Evolutionary conservation across 2,329 filamentous ascomycete species (phyloP).

Genomic region (Coniochaeta sp.): DNA sequence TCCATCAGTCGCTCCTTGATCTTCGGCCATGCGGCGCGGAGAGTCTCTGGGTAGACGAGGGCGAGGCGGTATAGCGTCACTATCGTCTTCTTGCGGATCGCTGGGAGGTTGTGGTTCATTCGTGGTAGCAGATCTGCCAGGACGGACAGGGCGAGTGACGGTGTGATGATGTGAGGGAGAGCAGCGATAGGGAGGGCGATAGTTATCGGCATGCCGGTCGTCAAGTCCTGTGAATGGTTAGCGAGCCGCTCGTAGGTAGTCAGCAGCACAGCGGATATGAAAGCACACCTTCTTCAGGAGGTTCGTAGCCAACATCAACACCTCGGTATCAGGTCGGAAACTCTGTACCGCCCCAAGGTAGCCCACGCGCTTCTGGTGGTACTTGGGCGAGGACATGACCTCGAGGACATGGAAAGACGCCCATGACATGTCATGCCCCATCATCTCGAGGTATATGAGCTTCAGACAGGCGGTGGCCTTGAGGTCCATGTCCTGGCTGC

Average conservation of each 20-base stretch:
- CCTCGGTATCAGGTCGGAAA: conserved; percentile 91
- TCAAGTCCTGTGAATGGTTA: conserved; percentile 55
- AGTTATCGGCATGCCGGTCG: conserved; percentile 62
- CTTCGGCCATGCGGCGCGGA: conserved; percentile 91
- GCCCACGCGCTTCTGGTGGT: conserved; percentile 89
- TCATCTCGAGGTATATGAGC: conserved; percentile 97
- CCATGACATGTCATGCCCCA: conserved; percentile 99
- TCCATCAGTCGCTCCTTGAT: conserved; percentile 93
- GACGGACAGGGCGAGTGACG: conserved; percentile 83
- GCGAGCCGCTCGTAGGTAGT: not conserved
- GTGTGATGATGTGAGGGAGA: conserved; percentile 90
- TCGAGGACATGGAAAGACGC: conserved; percentile 96
- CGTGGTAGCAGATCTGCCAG: conserved; percentile 81
- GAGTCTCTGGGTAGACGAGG: conserved; percentile 90
- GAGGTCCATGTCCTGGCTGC: conserved; percentile 90
- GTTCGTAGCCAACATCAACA: conserved; percentile 96
- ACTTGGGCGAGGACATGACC: conserved; percentile 96
- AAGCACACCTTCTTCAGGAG: conserved; percentile 69
- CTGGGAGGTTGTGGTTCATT: conserved; percentile 78
- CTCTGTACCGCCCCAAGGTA: conserved; percentile 95
- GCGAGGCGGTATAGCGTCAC: conserved; percentile 91
- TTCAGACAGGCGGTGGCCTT: conserved; percentile 96
- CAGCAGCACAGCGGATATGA: not conserved
- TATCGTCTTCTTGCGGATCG: conserved; percentile 90
- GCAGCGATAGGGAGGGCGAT: conserved; percentile 83